A percentile compares a stretch with the other conserved stretches of the same genome.
Evolutionary conservation across 1,139 yeast genomes (phyloP).

Genomic region (Scheffersomyces parashehatae): DNA sequence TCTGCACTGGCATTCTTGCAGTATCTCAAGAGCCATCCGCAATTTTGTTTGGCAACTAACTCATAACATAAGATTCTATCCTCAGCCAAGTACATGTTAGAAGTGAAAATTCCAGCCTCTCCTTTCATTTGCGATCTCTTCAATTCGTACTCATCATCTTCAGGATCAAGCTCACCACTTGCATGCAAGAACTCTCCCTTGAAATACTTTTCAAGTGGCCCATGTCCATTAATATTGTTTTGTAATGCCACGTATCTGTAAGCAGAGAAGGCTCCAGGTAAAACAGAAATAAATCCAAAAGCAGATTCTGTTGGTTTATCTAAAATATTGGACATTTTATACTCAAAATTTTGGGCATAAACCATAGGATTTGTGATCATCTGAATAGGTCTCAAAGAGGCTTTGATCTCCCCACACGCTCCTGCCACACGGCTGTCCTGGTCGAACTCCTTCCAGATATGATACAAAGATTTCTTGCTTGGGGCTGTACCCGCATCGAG

Average conservation of each 20-base stretch:
- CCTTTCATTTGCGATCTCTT: constrained; percentile 39
- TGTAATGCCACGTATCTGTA: constrained; percentile 43
- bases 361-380: constrained; percentile 49
- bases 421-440: constrained; percentile 50
- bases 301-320: constrained; percentile 50
- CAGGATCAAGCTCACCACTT: constrained; percentile 45
- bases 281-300: constrained; percentile 48
- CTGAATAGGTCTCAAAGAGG: constrained; percentile 39
- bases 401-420: constrained; percentile 53
- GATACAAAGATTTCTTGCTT: constrained; percentile 44
- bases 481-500: constrained; percentile 54
- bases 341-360: constrained; percentile 50
- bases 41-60: constrained; percentile 45
- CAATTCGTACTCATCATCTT: constrained; percentile 47
- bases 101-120: constrained; percentile 51
- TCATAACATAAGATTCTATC: constrained; percentile 53
- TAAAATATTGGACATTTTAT: constrained; percentile 46
- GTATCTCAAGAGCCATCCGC: constrained; percentile 48
- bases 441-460: constrained; percentile 51
- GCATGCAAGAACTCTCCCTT: constrained; percentile 52
- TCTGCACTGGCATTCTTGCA: constrained; percentile 50
- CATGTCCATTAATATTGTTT: constrained; percentile 44
- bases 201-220: constrained; percentile 50
- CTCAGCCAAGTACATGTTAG: constrained; percentile 53
- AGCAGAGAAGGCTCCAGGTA: constrained; percentile 51